Evolutionary conservation across 140 eudicot genomes (phyloP), one percentile per base, ranked within the genome.

Genomic region (Ambrosia hybrid): DNA sequence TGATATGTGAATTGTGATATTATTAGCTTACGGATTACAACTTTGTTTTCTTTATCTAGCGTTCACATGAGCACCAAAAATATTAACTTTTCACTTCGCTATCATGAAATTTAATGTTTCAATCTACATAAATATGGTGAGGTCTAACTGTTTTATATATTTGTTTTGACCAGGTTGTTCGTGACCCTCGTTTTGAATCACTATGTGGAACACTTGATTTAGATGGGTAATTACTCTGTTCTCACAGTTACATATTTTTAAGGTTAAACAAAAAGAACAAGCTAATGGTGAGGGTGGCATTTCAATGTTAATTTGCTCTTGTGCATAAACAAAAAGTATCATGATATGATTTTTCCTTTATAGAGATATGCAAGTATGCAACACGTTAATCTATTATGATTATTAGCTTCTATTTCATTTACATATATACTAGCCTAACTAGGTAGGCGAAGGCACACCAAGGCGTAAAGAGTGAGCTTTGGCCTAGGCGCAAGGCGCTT

Each of bases 141-240:
- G 1, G 30, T 21, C 30, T 21, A 21, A 21, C 30, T 21, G 30
- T 21, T 21, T 21, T 21, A 21, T 78, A 3, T 45, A 33, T 55
- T 15, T 69, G 45, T 39, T 67, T 11, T 70, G 55, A 38, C 41
- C 83, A 92, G 98, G 89, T 86, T 74, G 85, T 68, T 4, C 95
- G 98, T 60, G 98, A 92, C 67, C 98, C 98, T 70, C 95, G 98
- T 51, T 92, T 92, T 81, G 98, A 92, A 80, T 77, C 95, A 55
- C 72, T 92, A 65, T 85, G 91, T 67, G 98, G 98, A 58, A 79
- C 72, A 7, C 85, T 87, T 4, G 85, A 89, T 71, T 91, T 69
- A 9, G 96, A 92, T 3, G 92, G 98, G 96, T 89, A 59, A 58
- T 71, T 65, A 61, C 52, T 69, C 65, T 70, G 8, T 7, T n/a